Evolutionary conservation across 192 early-diverging fungal species (phyloP), one percentile per base, ranked within the genome.

Genomic region (Chytriomyces sp.): DNA sequence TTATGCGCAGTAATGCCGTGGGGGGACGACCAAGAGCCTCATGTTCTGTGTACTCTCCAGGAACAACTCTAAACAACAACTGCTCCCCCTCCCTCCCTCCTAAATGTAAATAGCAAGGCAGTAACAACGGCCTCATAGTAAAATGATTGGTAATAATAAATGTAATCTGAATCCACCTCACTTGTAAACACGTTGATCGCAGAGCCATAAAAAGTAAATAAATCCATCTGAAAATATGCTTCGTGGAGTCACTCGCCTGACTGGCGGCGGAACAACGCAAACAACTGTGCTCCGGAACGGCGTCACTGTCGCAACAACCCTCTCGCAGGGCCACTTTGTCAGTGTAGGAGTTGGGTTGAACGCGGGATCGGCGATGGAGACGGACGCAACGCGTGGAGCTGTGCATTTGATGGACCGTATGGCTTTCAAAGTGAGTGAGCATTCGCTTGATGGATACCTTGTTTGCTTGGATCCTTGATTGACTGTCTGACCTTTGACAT

Each of bases 221-320:
- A 35, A 35, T 2, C 28, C 28, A 35, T 35, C 0, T 35, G 2
- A 35, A 35, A 35, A 1, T 1, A 35, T 35, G 28, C 28, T 35
- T 35, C 28, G 28, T 35, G 53, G 53, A 20, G 53, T 57, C 53
- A 57, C 53, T 57, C 28, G 28, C 28, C 13, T 57, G 13, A 57
- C 53, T 57, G 53, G 53, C 53, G 53, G 53, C 53, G 53, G 24
- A 18, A 61, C 53, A 16, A 82, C 82, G 11, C 50, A 46, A 20
- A 72, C 96, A 35, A 95, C 96, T 35, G 92, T 92, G 35, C 87
- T 99, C 4, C 81, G 93, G 8, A 99, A 99, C 81, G 97, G 97
- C 2, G 79, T 99, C 47, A 89, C 94, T 5, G 91, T 99, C 7
- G 91, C 92, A 0, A 92, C 95, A 0, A 91, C 93, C 83, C 86